Base-by-base conservation (phyloP, 352 stramenopile genomes). In the Globisporangium sylvaticum region DNA sequence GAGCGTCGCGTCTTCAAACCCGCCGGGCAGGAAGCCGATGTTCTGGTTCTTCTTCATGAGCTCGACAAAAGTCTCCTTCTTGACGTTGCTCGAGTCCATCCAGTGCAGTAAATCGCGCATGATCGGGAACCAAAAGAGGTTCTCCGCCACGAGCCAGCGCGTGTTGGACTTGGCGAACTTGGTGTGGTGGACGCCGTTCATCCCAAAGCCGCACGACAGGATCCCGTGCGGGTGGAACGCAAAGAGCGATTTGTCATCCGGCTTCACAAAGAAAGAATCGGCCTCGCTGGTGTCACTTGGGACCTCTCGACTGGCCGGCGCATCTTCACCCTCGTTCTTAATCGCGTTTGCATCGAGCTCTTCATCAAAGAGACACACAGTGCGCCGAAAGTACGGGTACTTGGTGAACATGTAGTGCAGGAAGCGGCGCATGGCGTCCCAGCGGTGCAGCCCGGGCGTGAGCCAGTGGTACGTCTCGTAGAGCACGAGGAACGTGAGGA, bases 1-100 rank as follows among this genome's bases (percentile, higher is more conserved):
- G 12, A 98, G 68, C 18, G 95, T 97, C 9, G 93, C 94, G 77
- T 98, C 96, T 72, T 99, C 92, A 67, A 98, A 98, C 10, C 96
- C 96, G 14, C 96, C 95, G 0, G 95, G 94, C 15, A 97, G 69
- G n/a, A 98, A 69, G n/a, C 73, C 84, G 65, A 95, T 37, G 72
- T 93, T 96, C 48, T 84, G 71, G 0, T 74, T 74, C 2, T 75
- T 72, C 12, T 57, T 67, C 80, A 91, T 88, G 42, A 92, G 71
- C 4, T 42, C 50, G 1, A 76, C 67, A 65, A 94, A 88, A 27
- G 60, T 87, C 1, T 53, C 4, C 66, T 87, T 91, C 46, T 55
- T 71, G 18, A 84, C 78, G 54, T 75, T 76, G 44, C 76, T 77
- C 34, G 85, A 90, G 37, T 87, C 72, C 62, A 86, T 84, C 84